phyloP scores from a whole-genome alignment of 1,284 basidiomycete genomes.

The Cutaneotrichosporon cyanovorans region DNA sequence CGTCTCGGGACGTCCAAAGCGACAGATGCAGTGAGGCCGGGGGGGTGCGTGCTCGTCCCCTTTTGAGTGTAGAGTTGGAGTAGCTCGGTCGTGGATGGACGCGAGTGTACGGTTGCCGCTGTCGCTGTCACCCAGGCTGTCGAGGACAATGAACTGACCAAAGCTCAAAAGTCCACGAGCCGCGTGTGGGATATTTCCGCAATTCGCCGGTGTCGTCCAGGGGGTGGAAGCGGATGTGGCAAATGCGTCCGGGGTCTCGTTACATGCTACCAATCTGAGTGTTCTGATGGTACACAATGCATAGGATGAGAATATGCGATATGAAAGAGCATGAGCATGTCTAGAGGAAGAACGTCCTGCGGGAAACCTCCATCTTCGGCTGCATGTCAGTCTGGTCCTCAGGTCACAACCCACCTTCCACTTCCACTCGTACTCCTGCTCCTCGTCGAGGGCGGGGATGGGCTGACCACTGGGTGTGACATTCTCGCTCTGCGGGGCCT shows the following conservation, averaged over 20 bases:
- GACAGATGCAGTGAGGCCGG: background rate
- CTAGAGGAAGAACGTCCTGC: slow-evolving; percentile 47
- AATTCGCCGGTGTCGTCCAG: slow-evolving; percentile 4
- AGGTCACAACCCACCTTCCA: slow-evolving; percentile 42
- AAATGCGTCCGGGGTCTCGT: background rate
- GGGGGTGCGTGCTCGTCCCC: slow-evolving; percentile 3
- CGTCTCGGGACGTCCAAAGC: background rate
- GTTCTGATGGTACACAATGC: slow-evolving; percentile 4
- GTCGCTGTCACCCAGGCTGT: slow-evolving; percentile 3
- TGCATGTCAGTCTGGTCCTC: slow-evolving; percentile 14
- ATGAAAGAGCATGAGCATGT: background rate
- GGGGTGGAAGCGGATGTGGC: slow-evolving; percentile 1
- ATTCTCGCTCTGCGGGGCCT: background rate
- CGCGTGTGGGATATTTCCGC: slow-evolving; percentile 1
- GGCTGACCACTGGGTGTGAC: slow-evolving; percentile 23
- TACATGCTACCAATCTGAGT: background rate
- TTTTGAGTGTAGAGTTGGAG: background rate
- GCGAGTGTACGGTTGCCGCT: slow-evolving; percentile 5
- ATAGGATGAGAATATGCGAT: background rate
- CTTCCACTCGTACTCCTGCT: slow-evolving; percentile 49
- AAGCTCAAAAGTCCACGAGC: slow-evolving; percentile 9
- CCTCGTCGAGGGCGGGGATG: slow-evolving; percentile 44
- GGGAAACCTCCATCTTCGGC: slow-evolving; percentile 48
- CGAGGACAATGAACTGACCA: slow-evolving; percentile 3
- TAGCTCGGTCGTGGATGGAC: slow-evolving; percentile 10